Percentiles rank a stretch among this genome's conserved stretches.
phyloP scores from a whole-genome alignment of 2,329 filamentous ascomycete species.

The Balansia obtecta region DNA sequence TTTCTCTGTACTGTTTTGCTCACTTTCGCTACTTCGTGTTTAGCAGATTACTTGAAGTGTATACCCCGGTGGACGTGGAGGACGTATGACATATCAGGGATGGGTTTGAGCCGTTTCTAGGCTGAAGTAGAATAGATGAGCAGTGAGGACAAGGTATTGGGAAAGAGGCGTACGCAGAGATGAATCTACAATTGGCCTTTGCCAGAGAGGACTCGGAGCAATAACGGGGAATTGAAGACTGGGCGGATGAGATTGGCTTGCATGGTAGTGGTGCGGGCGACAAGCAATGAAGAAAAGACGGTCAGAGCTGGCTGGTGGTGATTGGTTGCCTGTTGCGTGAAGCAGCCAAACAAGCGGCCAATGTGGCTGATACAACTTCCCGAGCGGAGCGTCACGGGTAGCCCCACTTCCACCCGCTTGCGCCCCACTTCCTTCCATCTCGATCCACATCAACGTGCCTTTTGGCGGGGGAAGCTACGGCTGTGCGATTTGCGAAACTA shows the following conservation, averaged over 20 bases:
- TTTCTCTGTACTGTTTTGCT: neutral
- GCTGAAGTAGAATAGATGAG: neutral
- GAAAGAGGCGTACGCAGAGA: neutral
- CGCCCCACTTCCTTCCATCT: slow-evolving; percentile 16
- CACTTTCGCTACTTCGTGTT: neutral
- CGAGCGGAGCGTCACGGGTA: too few relatives aligned
- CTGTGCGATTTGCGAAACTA: too few relatives aligned
- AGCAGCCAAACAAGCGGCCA: too few relatives aligned
- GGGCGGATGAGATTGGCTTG: neutral
- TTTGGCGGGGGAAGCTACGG: too few relatives aligned
- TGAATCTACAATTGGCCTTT: neutral
- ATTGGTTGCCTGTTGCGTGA: too few relatives aligned
- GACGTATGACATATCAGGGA: slow-evolving; percentile 14
- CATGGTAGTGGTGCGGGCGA: neutral
- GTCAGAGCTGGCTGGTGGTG: neutral
- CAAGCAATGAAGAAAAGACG: neutral
- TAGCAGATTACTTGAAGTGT: slow-evolving; percentile 6
- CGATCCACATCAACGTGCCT: too few relatives aligned
- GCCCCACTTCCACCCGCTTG: too few relatives aligned
- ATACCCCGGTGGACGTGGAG: slow-evolving; percentile 10
- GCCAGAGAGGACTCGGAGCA: neutral
- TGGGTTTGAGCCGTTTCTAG: neutral
- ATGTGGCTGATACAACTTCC: too few relatives aligned
- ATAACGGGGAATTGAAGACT: neutral
- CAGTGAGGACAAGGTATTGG: neutral